Conservation (phyloP, 257 asterid genomes). For the Solanum appendiculatum region DNA sequence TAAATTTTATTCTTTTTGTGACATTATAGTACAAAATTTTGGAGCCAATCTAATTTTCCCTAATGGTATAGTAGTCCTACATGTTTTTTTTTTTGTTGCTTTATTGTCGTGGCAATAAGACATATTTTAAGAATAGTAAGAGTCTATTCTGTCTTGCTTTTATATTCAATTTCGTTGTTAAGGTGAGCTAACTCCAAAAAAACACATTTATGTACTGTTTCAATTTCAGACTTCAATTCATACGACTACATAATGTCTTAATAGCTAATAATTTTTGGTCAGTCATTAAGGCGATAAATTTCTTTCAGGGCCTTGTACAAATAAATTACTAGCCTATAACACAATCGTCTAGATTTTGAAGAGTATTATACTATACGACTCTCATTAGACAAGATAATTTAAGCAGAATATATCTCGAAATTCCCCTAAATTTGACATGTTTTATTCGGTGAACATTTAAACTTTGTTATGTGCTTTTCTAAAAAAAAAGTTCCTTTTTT, state of each 20-base stretch:
- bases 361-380: not conserved
- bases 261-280: not conserved
- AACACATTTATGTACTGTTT: no score
- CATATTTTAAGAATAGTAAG: not conserved
- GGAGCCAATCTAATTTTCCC: not conserved
- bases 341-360: not conserved
- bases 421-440: not conserved
- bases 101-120: not conserved
- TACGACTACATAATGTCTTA: not conserved
- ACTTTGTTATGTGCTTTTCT: not conserved
- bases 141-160: not conserved
- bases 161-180: not conserved
- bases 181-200: not conserved
- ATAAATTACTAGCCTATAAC: not conserved
- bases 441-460: not conserved
- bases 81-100: not conserved
- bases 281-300: not conserved
- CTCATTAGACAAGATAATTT: no score
- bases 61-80: not conserved
- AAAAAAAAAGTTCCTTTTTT: not conserved
- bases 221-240: not conserved
- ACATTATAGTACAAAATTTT: not conserved
- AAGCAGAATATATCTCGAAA: no score
- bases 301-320: not conserved
- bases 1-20: not conserved